Evolutionary conservation across 2,329 filamentous ascomycete genomes (phyloP).

Genomic region (Chaetomiaceae sp.): DNA sequence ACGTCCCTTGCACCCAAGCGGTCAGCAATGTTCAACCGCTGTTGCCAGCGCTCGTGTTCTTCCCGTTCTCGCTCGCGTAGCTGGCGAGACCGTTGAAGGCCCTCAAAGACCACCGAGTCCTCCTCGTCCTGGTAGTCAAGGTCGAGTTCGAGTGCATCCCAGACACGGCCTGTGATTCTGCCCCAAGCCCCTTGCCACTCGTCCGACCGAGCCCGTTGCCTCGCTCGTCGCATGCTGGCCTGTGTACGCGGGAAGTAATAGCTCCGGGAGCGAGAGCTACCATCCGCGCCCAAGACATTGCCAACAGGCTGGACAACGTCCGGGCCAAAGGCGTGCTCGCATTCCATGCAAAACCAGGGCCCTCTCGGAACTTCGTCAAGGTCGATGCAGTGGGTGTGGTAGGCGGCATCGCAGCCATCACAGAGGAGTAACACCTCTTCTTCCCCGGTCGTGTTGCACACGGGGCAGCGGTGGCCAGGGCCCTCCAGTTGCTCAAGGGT

Average conservation of each 20-base stretch:
- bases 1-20: slow-evolving; percentile 70
- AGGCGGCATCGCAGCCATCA: slow-evolving; percentile 83
- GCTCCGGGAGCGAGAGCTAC: slow-evolving; percentile 9
- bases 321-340: slow-evolving; percentile 50
- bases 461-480: slow-evolving; percentile 67
- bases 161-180: slow-evolving; percentile 56
- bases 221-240: slow-evolving; percentile 51
- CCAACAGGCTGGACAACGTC: slow-evolving; percentile 32
- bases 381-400: slow-evolving; percentile 88
- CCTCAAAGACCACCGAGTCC: slow-evolving; percentile 44
- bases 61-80: slow-evolving; percentile 49
- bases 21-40: slow-evolving; percentile 75
- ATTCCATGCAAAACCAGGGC: slow-evolving; percentile 89
- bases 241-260: slow-evolving; percentile 52
- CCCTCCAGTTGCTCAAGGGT: slow-evolving; percentile 66
- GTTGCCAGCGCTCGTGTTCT: slow-evolving; percentile 72
- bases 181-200: slow-evolving; percentile 89
- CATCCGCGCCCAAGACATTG: neutral
- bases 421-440: slow-evolving; percentile 85
- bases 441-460: slow-evolving; percentile 77
- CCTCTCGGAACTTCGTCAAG: slow-evolving; percentile 71
- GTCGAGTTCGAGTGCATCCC: slow-evolving; percentile 68
- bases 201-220: slow-evolving; percentile 63
- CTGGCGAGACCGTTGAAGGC: slow-evolving; percentile 50
- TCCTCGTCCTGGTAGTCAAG: slow-evolving; percentile 86